Conservation (phyloP, 2,329 filamentous ascomycete genomes). For the Pseudogymnoascus sp. region DNA sequence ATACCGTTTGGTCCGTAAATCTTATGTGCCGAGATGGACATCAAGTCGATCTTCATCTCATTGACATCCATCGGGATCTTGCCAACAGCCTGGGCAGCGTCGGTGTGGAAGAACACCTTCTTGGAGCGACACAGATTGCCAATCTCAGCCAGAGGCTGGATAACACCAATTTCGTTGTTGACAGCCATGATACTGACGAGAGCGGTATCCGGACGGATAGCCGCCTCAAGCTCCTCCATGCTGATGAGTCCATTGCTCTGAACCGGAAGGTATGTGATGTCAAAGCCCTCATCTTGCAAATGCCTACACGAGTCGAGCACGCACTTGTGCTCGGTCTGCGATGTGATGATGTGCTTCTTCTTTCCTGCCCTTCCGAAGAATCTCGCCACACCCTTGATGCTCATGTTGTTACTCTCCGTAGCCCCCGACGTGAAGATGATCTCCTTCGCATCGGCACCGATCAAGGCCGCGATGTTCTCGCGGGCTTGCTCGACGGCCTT, state of each 20-base stretch:
- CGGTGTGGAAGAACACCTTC: constrained; percentile 97
- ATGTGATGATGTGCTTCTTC: constrained; percentile 98
- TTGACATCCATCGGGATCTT: constrained; percentile 97
- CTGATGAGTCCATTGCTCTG: constrained; percentile 77
- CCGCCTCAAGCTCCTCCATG: constrained; percentile 75
- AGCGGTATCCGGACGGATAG: constrained; percentile 83
- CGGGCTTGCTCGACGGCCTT: constrained; percentile 85
- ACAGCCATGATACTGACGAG: constrained; percentile 97
- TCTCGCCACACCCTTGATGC: constrained; percentile 92
- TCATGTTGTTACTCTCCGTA: constrained; percentile 99
- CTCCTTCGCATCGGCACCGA: constrained; percentile 92
- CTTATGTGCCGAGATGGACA: constrained; percentile 98
- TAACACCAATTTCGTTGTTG: constrained; percentile 99
- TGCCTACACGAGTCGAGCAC: constrained; percentile 95
- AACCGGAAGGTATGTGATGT: constrained; percentile 94
- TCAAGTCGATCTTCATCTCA: constrained; percentile 94
- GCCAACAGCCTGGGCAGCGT: constrained; percentile 93
- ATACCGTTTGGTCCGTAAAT: constrained; percentile 98
- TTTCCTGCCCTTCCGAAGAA: constrained; percentile 91
- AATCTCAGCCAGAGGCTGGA: constrained; percentile 90
- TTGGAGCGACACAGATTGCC: constrained; percentile 82
- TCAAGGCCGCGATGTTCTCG: constrained; percentile 72
- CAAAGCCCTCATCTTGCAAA: constrained; percentile 92
- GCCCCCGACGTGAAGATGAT: constrained; percentile 98
- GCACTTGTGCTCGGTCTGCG: constrained; percentile 97